Base-by-base conservation (phyloP, 306 rosid species). In the Cucumis melo region DNA sequence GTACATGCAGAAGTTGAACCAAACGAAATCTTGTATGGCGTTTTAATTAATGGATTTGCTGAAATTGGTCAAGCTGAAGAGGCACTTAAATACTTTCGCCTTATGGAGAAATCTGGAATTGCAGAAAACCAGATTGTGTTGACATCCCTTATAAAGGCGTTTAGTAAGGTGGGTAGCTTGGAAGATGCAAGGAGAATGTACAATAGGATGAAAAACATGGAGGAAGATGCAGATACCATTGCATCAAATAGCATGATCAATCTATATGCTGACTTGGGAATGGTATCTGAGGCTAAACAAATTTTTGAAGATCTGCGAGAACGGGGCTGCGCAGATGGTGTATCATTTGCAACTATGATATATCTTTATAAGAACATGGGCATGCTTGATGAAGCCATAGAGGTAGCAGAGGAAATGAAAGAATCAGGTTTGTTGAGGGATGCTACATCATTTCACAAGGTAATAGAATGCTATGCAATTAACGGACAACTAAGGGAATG, bases 381-480 rank as follows among this genome's bases (percentile, higher is more conserved):
- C 70, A 76, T 82, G 89, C 75, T 92, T 15, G 93, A 92, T 8
- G 90, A 88, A 79, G 97, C 96, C 81, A 85, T 87, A 59, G 87
- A 89, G 81, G 56, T 94, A 74, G 99, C 93, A 5, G 96, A 89
- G 82, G 96, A 92, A 84, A 92, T 94, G 99, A 89, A 87, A 79
- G 80, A 71, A 50, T 83, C 84, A 5, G 97, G 96, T 64, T 85
- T 94, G 71, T 80, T 94, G 62, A 84, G 77, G 78, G 97, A 94
- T 66, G 87, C 91, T 73, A 77, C 78, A 80, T 90, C 98, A 70
- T 94, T 64, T 82, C 89, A 89, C 67, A 85, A 83, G 87, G 96
- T 90, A 73, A 78, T 94, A 84, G 82, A 80, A 17, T 88, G 96
- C 77, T 91, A 90, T 77, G 91, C 91, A 5, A 55, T 83, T 53